phyloP scores from a whole-genome alignment of 2,329 filamentous ascomycete species.

The Colletotrichum eremochloae region DNA sequence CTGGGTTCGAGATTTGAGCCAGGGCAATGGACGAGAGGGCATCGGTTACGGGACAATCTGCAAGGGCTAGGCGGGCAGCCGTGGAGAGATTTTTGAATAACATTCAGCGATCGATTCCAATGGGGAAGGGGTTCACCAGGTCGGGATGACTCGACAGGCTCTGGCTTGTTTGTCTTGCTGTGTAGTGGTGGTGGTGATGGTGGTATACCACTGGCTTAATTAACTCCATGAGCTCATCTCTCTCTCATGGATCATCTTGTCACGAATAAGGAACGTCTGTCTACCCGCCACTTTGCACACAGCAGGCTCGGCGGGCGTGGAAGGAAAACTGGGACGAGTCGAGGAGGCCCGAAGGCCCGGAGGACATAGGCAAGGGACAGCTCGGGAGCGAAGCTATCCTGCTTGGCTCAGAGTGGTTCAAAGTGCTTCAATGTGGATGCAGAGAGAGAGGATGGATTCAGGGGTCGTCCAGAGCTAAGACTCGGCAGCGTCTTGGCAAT shows the following conservation, averaged over 20 bases:
- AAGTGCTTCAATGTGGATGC: constrained; percentile 22
- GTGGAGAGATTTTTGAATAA: neutral
- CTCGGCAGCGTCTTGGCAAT: constrained; percentile 38
- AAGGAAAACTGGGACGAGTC: no score
- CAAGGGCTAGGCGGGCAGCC: constrained; percentile 5
- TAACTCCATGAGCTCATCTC: neutral
- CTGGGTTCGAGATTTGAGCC: constrained; percentile 10
- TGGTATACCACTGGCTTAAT: neutral
- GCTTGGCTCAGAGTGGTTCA: neutral
- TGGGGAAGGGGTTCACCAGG: neutral
- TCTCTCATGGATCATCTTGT: neutral
- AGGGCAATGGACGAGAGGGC: constrained; percentile 13
- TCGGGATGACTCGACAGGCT: neutral
- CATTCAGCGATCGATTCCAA: neutral
- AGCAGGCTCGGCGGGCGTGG: neutral
- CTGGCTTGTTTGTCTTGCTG: neutral
- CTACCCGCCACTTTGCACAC: neutral
- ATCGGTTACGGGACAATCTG: constrained; percentile 11
- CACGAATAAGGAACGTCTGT: neutral
- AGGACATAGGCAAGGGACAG: neutral
- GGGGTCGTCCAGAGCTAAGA: constrained; percentile 38
- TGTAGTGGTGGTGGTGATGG: neutral
- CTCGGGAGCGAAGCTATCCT: neutral
- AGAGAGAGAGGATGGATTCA: constrained; percentile 12
- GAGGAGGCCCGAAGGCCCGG: neutral